Percentiles rank a stretch among this genome's conserved stretches.
Conservation (phyloP, 441 rosid species). For the Erodium trifolium region DNA sequence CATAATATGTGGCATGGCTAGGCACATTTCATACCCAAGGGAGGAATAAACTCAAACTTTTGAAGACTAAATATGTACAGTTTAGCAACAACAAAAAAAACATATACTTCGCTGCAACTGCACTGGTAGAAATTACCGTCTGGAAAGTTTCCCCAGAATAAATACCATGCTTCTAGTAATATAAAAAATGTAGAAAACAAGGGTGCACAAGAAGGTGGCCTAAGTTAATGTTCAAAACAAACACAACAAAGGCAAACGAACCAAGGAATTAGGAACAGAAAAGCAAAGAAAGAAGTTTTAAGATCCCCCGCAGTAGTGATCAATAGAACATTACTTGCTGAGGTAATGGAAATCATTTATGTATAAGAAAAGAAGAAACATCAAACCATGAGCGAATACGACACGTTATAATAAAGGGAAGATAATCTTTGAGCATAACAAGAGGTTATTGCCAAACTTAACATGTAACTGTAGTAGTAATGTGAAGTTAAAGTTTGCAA, state of each 20-base stretch:
- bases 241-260: too few species aligned
- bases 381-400: neutral
- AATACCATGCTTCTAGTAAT: neutral
- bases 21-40: too few species aligned
- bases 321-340: neutral
- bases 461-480: too few species aligned
- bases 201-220: too few species aligned
- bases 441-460: too few species aligned
- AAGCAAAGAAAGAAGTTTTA: too few species aligned
- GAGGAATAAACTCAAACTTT: too few species aligned
- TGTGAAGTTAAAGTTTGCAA: neutral
- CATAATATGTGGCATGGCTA: too few species aligned
- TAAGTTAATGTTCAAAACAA: neutral
- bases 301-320: neutral
- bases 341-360: neutral
- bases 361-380: neutral
- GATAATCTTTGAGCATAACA: neutral
- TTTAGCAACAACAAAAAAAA: too few species aligned
- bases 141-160: neutral
- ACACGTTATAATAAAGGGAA: neutral
- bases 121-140: neutral
- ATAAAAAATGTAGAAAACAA: neutral
- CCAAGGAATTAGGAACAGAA: too few species aligned
- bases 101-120: too few species aligned
- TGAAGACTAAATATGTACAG: too few species aligned